phyloP scores from a whole-genome alignment of 192 early-diverging fungal species.

The Allomyces macrogynus region DNA sequence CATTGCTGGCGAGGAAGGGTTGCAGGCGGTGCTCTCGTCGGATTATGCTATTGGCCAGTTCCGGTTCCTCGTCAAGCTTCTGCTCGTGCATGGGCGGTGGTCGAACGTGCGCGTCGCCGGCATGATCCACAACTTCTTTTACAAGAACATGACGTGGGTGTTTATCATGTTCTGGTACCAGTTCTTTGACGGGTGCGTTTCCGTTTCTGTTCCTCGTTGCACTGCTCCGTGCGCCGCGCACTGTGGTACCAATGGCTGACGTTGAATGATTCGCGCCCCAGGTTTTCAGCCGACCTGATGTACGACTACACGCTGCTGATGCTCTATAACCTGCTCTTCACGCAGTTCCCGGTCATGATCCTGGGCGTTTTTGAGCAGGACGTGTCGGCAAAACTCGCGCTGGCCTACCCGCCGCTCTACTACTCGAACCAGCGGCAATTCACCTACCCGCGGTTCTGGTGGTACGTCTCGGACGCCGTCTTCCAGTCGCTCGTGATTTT shows the following conservation, averaged over 20 bases:
- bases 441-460: constrained; percentile 52
- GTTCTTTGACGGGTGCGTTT: constrained; percentile 57
- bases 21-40: constrained; percentile 79
- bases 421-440: constrained; percentile 50
- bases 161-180: constrained; percentile 87
- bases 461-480: constrained; percentile 42
- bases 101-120: constrained; percentile 64
- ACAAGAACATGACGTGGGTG: constrained; percentile 85
- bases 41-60: constrained; percentile 92
- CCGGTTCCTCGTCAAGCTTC: constrained; percentile 54
- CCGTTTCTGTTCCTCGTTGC: background rate
- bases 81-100: constrained; percentile 89
- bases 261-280: background rate
- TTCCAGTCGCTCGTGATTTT: constrained; percentile 54
- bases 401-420: constrained; percentile 61
- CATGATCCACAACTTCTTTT: constrained; percentile 82
- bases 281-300: constrained; percentile 72
- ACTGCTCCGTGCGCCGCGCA: background rate
- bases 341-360: constrained; percentile 48
- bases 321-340: constrained; percentile 72
- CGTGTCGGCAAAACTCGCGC: constrained; percentile 36
- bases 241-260: constrained; percentile 2
- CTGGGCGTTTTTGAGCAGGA: constrained; percentile 72
- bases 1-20: constrained; percentile 81
- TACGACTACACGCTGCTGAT: constrained; percentile 84